A percentile compares a stretch with the other conserved stretches of the same genome.
These are phyloP conservation scores for Candida orba DNA, from an alignment of 805 yeast genomes.

Conservation along the genomic window DNA sequence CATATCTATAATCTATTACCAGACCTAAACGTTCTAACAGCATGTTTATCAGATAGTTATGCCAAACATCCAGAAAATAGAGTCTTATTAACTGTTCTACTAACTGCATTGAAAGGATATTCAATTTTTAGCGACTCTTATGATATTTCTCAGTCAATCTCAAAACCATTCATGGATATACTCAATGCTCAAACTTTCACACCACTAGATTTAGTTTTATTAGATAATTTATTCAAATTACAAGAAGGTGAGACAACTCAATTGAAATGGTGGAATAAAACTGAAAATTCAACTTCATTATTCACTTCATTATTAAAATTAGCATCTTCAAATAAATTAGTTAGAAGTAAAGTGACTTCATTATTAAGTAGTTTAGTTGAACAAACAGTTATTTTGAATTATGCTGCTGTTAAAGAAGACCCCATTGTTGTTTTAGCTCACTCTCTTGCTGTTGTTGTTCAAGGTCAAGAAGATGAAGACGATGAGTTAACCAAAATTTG, in stretches of 20 bases:
- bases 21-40: slow-evolving; percentile 37
- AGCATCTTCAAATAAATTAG: slow-evolving; percentile 30
- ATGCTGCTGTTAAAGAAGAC: slow-evolving; percentile 35
- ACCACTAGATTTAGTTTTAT: slow-evolving; percentile 49
- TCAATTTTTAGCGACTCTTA: slow-evolving; percentile 29
- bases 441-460: slow-evolving; percentile 31
- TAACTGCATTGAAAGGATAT: slow-evolving; percentile 37
- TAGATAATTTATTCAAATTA: slow-evolving; percentile 55
- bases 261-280: slow-evolving; percentile 75
- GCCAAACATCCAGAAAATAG: slow-evolving; percentile 32
- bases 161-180: slow-evolving; percentile 30
- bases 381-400: slow-evolving; percentile 49
- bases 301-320: slow-evolving; percentile 61
- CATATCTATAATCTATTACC: slow-evolving; percentile 37
- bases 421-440: slow-evolving; percentile 51
- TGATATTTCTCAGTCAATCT: slow-evolving; percentile 24
- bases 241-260: slow-evolving; percentile 46
- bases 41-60: slow-evolving; percentile 36
- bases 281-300: slow-evolving; percentile 43
- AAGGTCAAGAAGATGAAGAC: slow-evolving; percentile 5
- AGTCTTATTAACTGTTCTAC: slow-evolving; percentile 40
- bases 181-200: slow-evolving; percentile 29
- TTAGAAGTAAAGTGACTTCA: slow-evolving; percentile 37
- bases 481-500: slow-evolving; percentile 35
- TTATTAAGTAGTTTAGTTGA: slow-evolving; percentile 42